phyloP scores from a whole-genome alignment of 2,329 filamentous ascomycete species.

The Arthrinium phaeospermum region DNA sequence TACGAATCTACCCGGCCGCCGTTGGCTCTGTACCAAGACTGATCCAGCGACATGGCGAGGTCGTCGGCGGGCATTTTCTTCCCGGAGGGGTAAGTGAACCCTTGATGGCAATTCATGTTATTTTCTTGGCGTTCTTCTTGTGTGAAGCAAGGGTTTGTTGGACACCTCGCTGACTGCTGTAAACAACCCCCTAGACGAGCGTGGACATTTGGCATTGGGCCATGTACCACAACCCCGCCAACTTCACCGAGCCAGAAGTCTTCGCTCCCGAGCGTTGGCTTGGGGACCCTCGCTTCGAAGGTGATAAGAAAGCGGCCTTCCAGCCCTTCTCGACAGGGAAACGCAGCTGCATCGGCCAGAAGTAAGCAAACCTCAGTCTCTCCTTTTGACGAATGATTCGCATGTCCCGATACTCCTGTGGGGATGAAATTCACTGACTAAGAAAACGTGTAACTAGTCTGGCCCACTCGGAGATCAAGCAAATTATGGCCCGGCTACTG shows the following conservation, averaged over 20 bases:
- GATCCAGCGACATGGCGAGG: slow-evolving; percentile 8
- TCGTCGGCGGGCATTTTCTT: slow-evolving; percentile 10
- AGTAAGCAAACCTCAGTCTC: neutral
- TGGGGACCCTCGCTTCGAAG: slow-evolving; percentile 26
- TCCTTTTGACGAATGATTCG: neutral
- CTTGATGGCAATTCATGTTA: no score
- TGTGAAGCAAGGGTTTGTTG: neutral
- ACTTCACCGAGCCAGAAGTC: slow-evolving; percentile 28
- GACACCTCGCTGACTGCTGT: slow-evolving; percentile 4
- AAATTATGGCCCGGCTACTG: slow-evolving; percentile 18
- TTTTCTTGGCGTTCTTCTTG: no score
- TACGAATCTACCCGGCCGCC: slow-evolving; percentile 18
- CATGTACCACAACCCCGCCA: slow-evolving; percentile 24
- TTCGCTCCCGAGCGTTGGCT: slow-evolving; percentile 33
- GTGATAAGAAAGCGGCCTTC: slow-evolving; percentile 29
- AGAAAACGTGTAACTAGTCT: neutral
- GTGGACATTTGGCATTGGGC: slow-evolving; percentile 27
- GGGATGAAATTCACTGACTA: neutral
- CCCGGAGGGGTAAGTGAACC: slow-evolving; percentile 8
- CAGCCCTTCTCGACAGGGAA: slow-evolving; percentile 17
- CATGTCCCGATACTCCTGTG: no score
- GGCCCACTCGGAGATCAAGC: slow-evolving; percentile 1
- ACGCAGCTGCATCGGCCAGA: slow-evolving; percentile 17
- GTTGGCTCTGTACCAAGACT: slow-evolving; percentile 4
- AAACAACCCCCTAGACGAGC: neutral